Evolutionary conservation across 345 rosid genomes (phyloP), one percentile per base, ranked within the genome.

Genomic region (Arabidopsis arenosa): DNA sequence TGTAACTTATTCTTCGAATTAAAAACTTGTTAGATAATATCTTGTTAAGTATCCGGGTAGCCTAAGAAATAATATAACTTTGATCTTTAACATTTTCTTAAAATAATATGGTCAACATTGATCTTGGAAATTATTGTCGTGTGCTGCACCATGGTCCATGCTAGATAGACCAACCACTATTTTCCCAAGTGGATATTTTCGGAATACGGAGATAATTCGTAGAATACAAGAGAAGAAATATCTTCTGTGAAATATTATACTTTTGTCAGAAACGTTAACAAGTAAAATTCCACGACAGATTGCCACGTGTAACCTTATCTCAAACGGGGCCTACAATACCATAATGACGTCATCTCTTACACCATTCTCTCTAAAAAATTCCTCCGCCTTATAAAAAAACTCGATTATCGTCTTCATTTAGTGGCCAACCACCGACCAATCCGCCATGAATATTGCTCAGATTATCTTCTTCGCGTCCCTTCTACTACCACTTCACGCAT

Each of bases 231-330:
- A 18, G n/a, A 17, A 37, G 7, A 51, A 21, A 68, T 35, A 45
- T 43, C 52, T 30, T 14, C 2, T 0, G 6, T 14, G 0, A 5
- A 9, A 58, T 23, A 10, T 17, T 28, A 52, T 15, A 43, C 10
- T 32, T 13, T 66, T 36, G 2, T 13, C 7, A 45, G 13, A 45
- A 70, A 59, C 75, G 37, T 48, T 48, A 12, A 2, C 5, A 36
- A 45, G 9, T 58, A 41, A 3, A 18, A 52, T 39, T 28, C 33
- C 28, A 68, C 17, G 49, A 54, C 1, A 8, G 58, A n/a, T 18
- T 5, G 65, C 9, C 80, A 70, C 66, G 80, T 70, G 60, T 55
- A 6, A 37, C 15, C 39, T 39, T 71, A 71, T 70, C 80, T 18
- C 11, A 2, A 53, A 44, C 7, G 13, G 41, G 45, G 6, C 61